Evolutionary conservation across 1,139 yeast genomes (phyloP).

Genomic region (Blastobotrys serpentis): DNA sequence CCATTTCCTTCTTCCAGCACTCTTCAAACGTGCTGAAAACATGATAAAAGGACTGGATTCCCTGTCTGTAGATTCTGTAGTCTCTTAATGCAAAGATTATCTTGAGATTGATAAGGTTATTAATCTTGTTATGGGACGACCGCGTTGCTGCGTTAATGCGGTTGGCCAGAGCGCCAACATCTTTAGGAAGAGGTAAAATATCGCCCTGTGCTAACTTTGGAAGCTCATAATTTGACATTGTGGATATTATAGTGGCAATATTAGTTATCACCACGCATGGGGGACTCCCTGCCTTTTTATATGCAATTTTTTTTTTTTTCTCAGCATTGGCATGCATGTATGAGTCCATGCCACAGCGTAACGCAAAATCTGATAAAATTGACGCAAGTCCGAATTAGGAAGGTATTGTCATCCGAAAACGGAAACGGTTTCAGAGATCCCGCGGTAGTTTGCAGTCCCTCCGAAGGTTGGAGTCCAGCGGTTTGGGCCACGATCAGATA

Average conservation of each 20-base stretch:
- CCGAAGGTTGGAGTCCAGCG: background rate
- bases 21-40: slow-evolving; percentile 69
- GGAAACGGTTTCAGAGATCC: too few relatives aligned
- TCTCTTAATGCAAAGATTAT: slow-evolving; percentile 76
- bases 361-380: background rate
- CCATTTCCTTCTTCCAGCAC: slow-evolving; percentile 38
- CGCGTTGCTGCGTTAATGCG: slow-evolving; percentile 71
- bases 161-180: slow-evolving; percentile 78
- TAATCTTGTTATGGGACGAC: slow-evolving; percentile 63
- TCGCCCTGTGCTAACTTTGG: slow-evolving; percentile 49
- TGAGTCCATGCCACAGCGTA: background rate
- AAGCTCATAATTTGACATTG: background rate
- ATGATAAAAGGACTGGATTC: slow-evolving; percentile 74
- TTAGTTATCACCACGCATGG: too few relatives aligned
- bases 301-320: slow-evolving; percentile 3
- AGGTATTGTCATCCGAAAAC: background rate
- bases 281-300: background rate
- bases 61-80: slow-evolving; percentile 75
- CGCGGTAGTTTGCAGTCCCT: background rate
- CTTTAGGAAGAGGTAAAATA: slow-evolving; percentile 68
- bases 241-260: background rate
- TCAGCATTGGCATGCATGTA: too few relatives aligned
- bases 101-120: slow-evolving; percentile 66
- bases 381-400: background rate
- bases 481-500: background rate